phyloP scores from a whole-genome alignment of 2,329 filamentous ascomycete species.

The Sclerotinia borealis region DNA sequence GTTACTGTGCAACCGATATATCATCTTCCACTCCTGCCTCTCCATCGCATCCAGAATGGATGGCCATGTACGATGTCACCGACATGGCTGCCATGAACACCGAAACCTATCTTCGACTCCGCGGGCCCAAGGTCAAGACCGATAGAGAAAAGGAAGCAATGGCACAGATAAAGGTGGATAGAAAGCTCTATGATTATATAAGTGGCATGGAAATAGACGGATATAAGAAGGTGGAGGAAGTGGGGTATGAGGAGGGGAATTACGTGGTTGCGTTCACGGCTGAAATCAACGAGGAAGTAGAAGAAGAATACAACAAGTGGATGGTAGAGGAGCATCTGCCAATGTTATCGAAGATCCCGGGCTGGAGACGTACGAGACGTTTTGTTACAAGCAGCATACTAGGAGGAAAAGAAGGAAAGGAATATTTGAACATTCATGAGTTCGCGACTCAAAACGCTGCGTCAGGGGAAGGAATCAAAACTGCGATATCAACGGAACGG shows the following conservation, averaged over 20 bases:
- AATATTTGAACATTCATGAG: constrained; percentile 66
- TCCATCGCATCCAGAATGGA: constrained; percentile 55
- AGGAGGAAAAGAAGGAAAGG: constrained; percentile 48
- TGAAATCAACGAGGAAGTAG: constrained; percentile 44
- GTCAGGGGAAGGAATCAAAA: constrained; percentile 56
- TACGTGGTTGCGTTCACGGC: constrained; percentile 57
- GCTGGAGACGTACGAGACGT: constrained; percentile 69
- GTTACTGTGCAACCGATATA: constrained; percentile 63
- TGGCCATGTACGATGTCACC: constrained; percentile 77
- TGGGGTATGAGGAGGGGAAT: constrained; percentile 52
- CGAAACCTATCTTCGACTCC: constrained; percentile 61
- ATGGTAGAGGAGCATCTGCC: constrained; percentile 68
- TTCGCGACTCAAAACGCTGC: constrained; percentile 63
- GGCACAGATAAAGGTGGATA: constrained; percentile 60
- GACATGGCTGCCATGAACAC: constrained; percentile 66
- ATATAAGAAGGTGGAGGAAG: constrained; percentile 55
- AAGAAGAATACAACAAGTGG: constrained; percentile 60
- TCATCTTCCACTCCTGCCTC: constrained; percentile 27
- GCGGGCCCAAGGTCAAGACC: constrained; percentile 50
- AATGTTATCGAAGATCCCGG: constrained; percentile 66
- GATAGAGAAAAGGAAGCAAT: constrained; percentile 55
- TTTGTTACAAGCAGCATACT: constrained; percentile 59
- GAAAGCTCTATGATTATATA: constrained; percentile 65
- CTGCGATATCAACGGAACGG: constrained; percentile 58
- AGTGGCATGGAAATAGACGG: constrained; percentile 47